These are phyloP conservation scores for Ogataea dorogensis DNA, from an alignment of 805 yeast genomes.

Conservation along the genomic window DNA sequence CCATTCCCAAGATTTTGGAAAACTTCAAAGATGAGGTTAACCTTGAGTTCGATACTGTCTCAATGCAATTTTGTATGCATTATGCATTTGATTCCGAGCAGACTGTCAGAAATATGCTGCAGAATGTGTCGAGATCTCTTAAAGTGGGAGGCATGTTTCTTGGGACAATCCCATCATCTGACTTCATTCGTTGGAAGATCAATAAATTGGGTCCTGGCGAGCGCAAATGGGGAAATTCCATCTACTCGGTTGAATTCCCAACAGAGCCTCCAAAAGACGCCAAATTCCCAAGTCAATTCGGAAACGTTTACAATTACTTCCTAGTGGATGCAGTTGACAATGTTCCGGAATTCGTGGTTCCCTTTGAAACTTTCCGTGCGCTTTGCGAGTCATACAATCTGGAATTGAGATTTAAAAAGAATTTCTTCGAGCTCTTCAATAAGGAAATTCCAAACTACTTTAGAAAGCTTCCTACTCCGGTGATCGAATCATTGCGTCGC, in stretches of 20 bases:
- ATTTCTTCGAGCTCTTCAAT: conserved; percentile 78
- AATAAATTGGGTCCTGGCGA: conserved; percentile 50
- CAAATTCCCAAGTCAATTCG: conserved; percentile 71
- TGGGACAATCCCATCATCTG: conserved; percentile 94
- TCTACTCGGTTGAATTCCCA: conserved; percentile 81
- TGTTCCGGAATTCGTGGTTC: conserved; percentile 96
- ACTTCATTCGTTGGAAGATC: conserved; percentile 69
- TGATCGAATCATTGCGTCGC: conserved; percentile 68
- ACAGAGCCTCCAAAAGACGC: conserved; percentile 74
- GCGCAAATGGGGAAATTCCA: conserved; percentile 77
- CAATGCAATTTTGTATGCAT: conserved; percentile 90
- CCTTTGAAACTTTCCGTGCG: conserved; percentile 81
- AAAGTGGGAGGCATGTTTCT: conserved; percentile 83
- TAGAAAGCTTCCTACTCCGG: conserved; percentile 50
- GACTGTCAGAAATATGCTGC: conserved; percentile 68
- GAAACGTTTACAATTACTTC: conserved; percentile 78
- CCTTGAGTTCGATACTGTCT: conserved; percentile 84
- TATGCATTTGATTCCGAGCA: conserved; percentile 89
- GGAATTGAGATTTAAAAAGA: conserved; percentile 66
- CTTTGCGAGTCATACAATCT: conserved; percentile 82
- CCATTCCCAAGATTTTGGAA: conserved; percentile 63
- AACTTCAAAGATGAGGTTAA: conserved; percentile 61
- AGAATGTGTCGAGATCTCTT: conserved; percentile 73
- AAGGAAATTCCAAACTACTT: conserved; percentile 73
- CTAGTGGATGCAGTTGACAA: conserved; percentile 92